A percentile compares a stretch with the other conserved stretches of the same genome.
phyloP scores from a whole-genome alignment of 2,329 filamentous ascomycete genomes.

The Sporothrix variecibatus region DNA sequence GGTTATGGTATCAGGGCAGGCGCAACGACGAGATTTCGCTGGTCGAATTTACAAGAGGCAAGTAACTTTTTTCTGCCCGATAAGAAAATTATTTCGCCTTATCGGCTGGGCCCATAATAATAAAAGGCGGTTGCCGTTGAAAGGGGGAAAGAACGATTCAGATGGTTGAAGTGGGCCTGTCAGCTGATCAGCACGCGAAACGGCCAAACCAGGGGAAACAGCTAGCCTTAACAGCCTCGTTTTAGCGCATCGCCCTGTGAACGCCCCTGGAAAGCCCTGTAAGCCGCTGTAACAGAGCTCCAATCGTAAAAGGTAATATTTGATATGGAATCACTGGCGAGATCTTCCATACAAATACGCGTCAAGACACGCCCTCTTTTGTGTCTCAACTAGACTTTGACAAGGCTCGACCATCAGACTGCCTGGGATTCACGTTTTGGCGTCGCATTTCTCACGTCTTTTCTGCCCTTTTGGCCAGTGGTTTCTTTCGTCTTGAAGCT shows the following conservation, averaged over 20 bases:
- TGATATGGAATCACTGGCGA: background rate
- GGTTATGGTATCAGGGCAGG: background rate
- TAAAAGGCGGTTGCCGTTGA: background rate
- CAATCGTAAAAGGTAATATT: background rate
- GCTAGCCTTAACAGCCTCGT: background rate
- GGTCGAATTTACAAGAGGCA: background rate
- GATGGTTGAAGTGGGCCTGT: background rate
- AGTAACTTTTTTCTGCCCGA: conserved; percentile 24
- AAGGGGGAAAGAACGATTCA: background rate
- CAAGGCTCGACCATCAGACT: background rate
- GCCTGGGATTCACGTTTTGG: background rate
- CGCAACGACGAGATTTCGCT: conserved; percentile 6
- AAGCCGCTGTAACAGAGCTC: background rate
- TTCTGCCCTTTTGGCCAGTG: background rate
- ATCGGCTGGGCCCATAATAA: conserved; percentile 19
- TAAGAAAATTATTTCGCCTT: conserved; percentile 26
- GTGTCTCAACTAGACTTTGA: background rate
- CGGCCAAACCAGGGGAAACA: background rate
- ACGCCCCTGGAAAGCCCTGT: background rate
- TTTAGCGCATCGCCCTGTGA: background rate
- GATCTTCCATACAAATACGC: background rate
- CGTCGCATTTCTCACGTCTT: background rate
- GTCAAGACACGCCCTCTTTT: no score
- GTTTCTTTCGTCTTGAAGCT: background rate
- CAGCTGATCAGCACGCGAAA: background rate